Evolutionary conservation across 257 asterid species (phyloP).

Genomic region (Linaria vulgaris): DNA sequence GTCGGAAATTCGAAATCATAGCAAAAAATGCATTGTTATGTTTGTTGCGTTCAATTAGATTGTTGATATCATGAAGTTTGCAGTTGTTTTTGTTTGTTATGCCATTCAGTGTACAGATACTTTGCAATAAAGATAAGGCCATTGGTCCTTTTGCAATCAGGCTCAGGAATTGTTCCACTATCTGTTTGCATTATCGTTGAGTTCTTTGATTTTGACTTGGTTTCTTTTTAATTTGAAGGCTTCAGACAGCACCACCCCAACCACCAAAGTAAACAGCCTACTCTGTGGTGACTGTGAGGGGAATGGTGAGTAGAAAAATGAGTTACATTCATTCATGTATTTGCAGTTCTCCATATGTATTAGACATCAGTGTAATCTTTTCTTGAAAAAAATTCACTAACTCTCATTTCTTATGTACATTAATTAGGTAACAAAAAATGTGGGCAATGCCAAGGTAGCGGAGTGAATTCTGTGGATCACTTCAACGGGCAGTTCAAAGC

Average conservation of each 20-base stretch:
- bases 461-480: slow-evolving; percentile 77
- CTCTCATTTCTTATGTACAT: slow-evolving; percentile 7
- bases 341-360: background rate
- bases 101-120: too few species aligned
- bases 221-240: slow-evolving; percentile 36
- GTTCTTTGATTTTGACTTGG: slow-evolving; percentile 18
- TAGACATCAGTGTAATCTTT: background rate
- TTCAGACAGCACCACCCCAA: slow-evolving; percentile 22
- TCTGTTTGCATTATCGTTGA: background rate
- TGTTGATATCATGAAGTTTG: background rate
- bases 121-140: background rate
- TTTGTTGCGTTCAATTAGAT: background rate
- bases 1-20: too few species aligned
- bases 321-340: background rate
- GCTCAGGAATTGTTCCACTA: background rate
- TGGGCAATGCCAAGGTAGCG: slow-evolving; percentile 68
- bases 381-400: background rate
- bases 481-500: slow-evolving; percentile 89
- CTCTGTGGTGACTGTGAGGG: slow-evolving; percentile 57
- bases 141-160: background rate
- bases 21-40: too few species aligned
- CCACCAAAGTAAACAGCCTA: slow-evolving; percentile 41
- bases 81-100: background rate
- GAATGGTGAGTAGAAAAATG: slow-evolving; percentile 40
- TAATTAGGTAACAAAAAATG: slow-evolving; percentile 58